These are phyloP conservation scores for Claviceps monticola DNA, from an alignment of 2,329 filamentous ascomycete genomes.

Conservation along the genomic window DNA sequence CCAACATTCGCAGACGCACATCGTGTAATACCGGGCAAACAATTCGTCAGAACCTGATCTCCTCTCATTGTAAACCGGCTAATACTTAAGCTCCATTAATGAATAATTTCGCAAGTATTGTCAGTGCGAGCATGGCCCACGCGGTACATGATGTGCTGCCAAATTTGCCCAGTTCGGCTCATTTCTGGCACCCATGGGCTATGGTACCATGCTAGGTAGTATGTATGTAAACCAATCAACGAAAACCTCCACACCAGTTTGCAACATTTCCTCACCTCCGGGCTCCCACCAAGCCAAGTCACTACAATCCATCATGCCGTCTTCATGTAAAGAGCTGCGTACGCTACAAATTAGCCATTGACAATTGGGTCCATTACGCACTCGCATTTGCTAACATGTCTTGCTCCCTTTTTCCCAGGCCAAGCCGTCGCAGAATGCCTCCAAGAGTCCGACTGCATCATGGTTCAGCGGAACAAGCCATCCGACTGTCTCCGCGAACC, in stretches of 20 bases:
- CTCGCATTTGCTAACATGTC: not conserved
- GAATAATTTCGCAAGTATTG: too few species aligned
- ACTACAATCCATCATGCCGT: constrained; percentile 50
- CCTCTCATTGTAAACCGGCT: too few species aligned
- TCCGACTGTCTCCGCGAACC: constrained; percentile 79
- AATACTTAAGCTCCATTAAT: too few species aligned
- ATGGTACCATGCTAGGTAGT: too few species aligned
- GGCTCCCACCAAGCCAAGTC: not conserved
- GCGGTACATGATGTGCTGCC: too few species aligned
- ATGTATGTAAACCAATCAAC: not conserved
- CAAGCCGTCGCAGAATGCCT: constrained; percentile 88
- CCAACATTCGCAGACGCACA: too few species aligned
- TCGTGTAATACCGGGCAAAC: too few species aligned
- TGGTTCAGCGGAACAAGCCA: constrained; percentile 76
- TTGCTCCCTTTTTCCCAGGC: constrained; percentile 38
- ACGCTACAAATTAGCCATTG: constrained; percentile 24
- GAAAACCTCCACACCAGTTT: not conserved
- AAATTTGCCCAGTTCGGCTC: too few species aligned
- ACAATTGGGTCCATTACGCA: not conserved
- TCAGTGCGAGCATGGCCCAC: too few species aligned
- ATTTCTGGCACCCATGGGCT: too few species aligned
- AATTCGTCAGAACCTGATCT: too few species aligned
- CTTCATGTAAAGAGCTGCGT: constrained; percentile 96
- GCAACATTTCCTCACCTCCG: not conserved
- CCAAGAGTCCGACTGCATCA: constrained; percentile 90